Conservation (phyloP, 305 asterid genomes). For the Caryopteris hybrid region DNA sequence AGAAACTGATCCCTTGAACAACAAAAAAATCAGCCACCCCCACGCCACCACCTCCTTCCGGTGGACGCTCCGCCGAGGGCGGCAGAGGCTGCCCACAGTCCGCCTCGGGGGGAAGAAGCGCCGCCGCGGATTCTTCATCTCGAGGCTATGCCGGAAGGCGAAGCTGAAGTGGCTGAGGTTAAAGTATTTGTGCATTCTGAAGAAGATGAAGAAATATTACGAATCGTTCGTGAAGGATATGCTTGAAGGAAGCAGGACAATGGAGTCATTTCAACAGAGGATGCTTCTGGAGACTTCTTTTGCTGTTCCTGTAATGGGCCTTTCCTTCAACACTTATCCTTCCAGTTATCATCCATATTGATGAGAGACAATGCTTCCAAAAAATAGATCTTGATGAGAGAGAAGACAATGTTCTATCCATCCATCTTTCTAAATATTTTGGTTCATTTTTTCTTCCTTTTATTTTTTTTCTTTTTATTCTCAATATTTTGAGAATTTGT, state of each 20-base stretch:
- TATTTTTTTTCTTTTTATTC: too few relatives aligned
- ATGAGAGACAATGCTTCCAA: neutral
- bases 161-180: constrained; percentile 38
- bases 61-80: constrained; percentile 42
- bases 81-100: constrained; percentile 38
- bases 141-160: constrained; percentile 39
- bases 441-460: too few relatives aligned
- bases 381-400: too few relatives aligned
- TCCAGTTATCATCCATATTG: constrained; percentile 6
- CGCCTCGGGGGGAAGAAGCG: constrained; percentile 50
- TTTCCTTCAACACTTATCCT: constrained; percentile 34
- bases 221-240: constrained; percentile 34
- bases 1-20: constrained; percentile 13
- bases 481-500: too few relatives aligned
- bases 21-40: constrained; percentile 2
- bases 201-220: constrained; percentile 41
- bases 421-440: too few relatives aligned
- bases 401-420: neutral
- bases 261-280: constrained; percentile 55
- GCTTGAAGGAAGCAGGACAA: constrained; percentile 32
- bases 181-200: constrained; percentile 35
- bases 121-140: constrained; percentile 37
- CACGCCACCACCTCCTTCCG: constrained; percentile 21
- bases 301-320: constrained; percentile 70
- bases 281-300: constrained; percentile 58